A percentile compares a stretch with the other conserved stretches of the same genome.
These are phyloP conservation scores for Agrocybe chaxingu DNA, from an alignment of 768 basidiomycete genomes.

Conservation along the genomic window DNA sequence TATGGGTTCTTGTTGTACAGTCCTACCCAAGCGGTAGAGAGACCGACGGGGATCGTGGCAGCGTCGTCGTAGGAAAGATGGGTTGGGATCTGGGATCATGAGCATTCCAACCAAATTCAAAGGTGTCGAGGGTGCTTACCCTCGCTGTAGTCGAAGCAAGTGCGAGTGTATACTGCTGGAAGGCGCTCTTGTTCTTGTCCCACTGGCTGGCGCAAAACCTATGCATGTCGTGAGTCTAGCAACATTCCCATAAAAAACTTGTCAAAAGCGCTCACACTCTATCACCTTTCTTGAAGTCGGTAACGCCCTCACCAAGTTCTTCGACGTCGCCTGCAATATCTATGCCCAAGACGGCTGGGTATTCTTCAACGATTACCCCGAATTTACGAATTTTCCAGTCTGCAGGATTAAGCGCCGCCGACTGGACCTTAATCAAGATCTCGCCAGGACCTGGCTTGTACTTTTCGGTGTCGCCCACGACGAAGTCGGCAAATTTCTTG, in stretches of 20 bases:
- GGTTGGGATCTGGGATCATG: too few relatives aligned
- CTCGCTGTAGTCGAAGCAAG: conserved; percentile 37
- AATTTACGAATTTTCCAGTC: conserved; percentile 33
- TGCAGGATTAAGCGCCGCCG: conserved; percentile 43
- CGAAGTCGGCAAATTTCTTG: conserved; percentile 15
- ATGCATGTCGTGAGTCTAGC: neutral
- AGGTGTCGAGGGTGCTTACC: conserved; percentile 16
- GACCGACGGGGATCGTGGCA: conserved; percentile 26
- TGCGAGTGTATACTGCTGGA: conserved; percentile 44
- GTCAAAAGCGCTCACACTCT: conserved; percentile 37
- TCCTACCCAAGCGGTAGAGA: conserved; percentile 25
- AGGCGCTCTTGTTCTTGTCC: conserved; percentile 32
- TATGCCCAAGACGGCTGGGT: conserved; percentile 41
- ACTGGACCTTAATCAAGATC: conserved; percentile 37
- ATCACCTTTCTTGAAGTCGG: conserved; percentile 46
- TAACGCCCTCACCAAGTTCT: conserved; percentile 49
- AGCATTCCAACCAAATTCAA: neutral
- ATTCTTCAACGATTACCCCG: conserved; percentile 27
- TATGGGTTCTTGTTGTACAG: conserved; percentile 26
- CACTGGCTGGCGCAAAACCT: conserved; percentile 40
- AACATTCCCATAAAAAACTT: neutral
- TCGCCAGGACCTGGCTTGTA: conserved; percentile 34
- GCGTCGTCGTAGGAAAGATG: conserved; percentile 32
- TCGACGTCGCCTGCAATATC: conserved; percentile 53
- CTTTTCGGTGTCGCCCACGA: conserved; percentile 13